phyloP scores from a whole-genome alignment of 148 eudicot genomes.

The Vaccinium darrowii region DNA sequence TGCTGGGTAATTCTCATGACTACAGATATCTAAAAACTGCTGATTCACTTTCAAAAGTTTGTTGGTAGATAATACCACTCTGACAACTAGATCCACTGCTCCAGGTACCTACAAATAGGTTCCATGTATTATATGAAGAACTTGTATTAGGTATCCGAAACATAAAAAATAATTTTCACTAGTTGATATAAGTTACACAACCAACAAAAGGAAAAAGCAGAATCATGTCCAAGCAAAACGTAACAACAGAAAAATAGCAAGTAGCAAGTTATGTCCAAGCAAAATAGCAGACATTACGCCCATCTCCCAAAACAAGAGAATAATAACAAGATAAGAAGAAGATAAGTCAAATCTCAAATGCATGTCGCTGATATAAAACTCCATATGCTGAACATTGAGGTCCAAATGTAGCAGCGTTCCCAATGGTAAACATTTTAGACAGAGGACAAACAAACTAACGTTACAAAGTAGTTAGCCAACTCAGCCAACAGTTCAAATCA shows the following conservation, averaged over 20 bases:
- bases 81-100: conserved; percentile 62
- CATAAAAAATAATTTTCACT: background rate
- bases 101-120: conserved; percentile 55
- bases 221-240: background rate
- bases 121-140: conserved; percentile 7
- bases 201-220: background rate
- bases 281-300: background rate
- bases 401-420: background rate
- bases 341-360: background rate
- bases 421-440: background rate
- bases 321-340: background rate
- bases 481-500: background rate
- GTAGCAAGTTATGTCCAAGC: background rate
- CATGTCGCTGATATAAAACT: background rate
- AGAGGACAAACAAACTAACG: background rate
- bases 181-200: background rate
- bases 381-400: background rate
- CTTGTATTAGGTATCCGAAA: background rate
- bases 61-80: conserved; percentile 79
- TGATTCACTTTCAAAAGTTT: conserved; percentile 74
- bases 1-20: conserved; percentile 62
- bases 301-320: background rate
- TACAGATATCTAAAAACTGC: conserved; percentile 70
- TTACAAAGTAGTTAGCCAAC: background rate
- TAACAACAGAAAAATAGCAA: background rate